Base-by-base conservation (phyloP, 2,329 filamentous ascomycete genomes). In the Cordyceps fumosorosea region DNA sequence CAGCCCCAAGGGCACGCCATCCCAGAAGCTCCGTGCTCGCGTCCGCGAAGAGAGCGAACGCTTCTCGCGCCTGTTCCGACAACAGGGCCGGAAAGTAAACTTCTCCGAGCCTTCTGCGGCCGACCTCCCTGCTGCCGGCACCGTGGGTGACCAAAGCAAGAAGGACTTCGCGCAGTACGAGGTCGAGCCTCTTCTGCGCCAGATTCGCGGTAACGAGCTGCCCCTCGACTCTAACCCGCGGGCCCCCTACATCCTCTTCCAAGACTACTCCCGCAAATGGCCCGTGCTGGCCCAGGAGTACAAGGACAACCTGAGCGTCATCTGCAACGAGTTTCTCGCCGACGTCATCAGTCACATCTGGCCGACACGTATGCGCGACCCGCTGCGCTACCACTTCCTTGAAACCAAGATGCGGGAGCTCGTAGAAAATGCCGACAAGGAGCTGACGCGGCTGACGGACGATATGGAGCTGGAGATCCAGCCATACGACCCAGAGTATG, bases 401-500 rank as follows among this genome's bases (percentile, higher is more conserved):
- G 80, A 81, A 34, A 69, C 76, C 5, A 76, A 81, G 70, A 78
- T 82, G 71, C 77, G 76, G 66, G 75, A 74, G 7, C 69, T 81
- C 32, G 75, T 80, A 68, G 75, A 78, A 47, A 76, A 75, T 56
- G 79, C 80, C 0, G 77, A 81, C 51, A 69, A 71, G 48, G 80
- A 82, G 67, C 76, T 82, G 0, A 71, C 72, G 24, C 74, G 76
- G 0, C 71, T 82, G 14, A 78, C 74, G 0, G 77, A 82, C 42
- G 80, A 82, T 61, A 78, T 82, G 76, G 76, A 80, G 65, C 76
- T 82, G 14, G 80, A 82, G 64, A 76, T 82, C 2, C 80, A 82
- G 69, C 80, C 80, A 0, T 82, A 80, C 56, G 80, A 82, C 59
- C 80, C 80, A 0, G 80, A 82, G 66, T 82, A 82, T 59, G 80